These are phyloP conservation scores for Alliaria petiolata DNA, from an alignment of 345 rosid species.

Conservation along the genomic window DNA sequence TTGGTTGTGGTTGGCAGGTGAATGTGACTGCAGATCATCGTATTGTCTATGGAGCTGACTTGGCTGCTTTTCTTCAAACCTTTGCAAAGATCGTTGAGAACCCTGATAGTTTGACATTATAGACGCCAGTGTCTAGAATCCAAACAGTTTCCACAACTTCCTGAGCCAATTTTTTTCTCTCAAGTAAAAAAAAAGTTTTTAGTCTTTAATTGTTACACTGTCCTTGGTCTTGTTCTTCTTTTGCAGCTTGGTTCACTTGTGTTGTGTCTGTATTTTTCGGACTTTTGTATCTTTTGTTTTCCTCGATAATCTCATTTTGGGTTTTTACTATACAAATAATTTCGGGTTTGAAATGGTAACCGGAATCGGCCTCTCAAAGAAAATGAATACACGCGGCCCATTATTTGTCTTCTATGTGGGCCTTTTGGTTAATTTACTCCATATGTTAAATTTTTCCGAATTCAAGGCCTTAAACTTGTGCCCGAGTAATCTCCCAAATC, in stretches of 20 bases:
- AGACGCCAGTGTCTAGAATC: constrained; percentile 20
- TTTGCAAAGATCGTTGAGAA: constrained; percentile 82
- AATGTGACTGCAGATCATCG: constrained; percentile 97
- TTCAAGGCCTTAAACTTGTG: neutral
- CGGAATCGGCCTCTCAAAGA: neutral
- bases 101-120: constrained; percentile 80
- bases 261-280: constrained; percentile 10
- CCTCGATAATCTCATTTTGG: constrained; percentile 10
- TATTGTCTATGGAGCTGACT: constrained; percentile 87
- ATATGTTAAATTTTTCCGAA: neutral
- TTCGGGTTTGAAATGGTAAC: neutral
- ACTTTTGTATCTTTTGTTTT: neutral
- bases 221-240: constrained; percentile 12
- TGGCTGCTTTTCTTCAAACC: constrained; percentile 91
- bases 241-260: constrained; percentile 6
- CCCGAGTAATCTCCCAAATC: neutral
- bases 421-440: neutral
- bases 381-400: neutral
- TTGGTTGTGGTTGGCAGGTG: constrained; percentile 49
- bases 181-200: neutral
- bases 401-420: neutral
- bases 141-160: constrained; percentile 14
- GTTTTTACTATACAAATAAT: neutral
- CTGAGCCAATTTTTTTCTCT: neutral
- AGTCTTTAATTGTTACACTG: neutral